Conservation (phyloP, 1,284 basidiomycete species). For the Marasmius tenuissimus region DNA sequence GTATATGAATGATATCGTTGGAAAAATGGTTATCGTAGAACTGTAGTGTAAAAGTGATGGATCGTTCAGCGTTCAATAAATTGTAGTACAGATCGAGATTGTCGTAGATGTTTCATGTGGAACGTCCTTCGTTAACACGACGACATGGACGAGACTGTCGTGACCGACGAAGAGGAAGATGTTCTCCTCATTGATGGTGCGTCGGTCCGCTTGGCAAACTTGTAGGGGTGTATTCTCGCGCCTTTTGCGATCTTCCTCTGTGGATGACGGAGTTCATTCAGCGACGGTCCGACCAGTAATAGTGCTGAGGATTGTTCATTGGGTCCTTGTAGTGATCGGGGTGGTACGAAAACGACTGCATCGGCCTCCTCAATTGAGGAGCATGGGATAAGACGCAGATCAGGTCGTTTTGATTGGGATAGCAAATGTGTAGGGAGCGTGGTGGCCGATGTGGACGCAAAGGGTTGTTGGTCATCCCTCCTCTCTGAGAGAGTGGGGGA, state of each 20-base stretch:
- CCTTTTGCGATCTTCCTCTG: slow-evolving; percentile 41
- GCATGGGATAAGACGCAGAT: slow-evolving; percentile 43
- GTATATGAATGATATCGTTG: background rate
- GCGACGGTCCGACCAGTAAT: slow-evolving; percentile 45
- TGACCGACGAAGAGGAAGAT: background rate
- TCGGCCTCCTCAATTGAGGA: slow-evolving; percentile 49
- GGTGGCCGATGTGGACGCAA: background rate
- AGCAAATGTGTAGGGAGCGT: background rate
- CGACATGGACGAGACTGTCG: background rate
- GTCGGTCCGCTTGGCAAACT: slow-evolving; percentile 11
- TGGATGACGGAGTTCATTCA: slow-evolving; percentile 39
- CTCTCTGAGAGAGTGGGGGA: slow-evolving; percentile 32
- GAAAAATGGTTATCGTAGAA: no score
- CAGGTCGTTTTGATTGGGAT: background rate
- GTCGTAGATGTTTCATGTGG: background rate
- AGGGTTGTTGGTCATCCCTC: slow-evolving; percentile 1
- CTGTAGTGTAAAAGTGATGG: background rate
- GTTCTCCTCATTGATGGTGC: background rate
- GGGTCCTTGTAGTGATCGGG: slow-evolving; percentile 19
- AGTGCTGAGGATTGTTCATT: slow-evolving; percentile 28
- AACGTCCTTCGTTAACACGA: background rate
- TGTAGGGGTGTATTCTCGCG: slow-evolving; percentile 56
- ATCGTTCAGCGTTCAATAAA: background rate
- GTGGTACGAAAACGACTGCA: slow-evolving; percentile 50
- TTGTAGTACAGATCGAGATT: background rate